A percentile compares a stretch with the other conserved stretches of the same genome.
These are phyloP conservation scores for Coemansia sp. DNA, from an alignment of 192 early-diverging fungal genomes.

Conservation along the genomic window DNA sequence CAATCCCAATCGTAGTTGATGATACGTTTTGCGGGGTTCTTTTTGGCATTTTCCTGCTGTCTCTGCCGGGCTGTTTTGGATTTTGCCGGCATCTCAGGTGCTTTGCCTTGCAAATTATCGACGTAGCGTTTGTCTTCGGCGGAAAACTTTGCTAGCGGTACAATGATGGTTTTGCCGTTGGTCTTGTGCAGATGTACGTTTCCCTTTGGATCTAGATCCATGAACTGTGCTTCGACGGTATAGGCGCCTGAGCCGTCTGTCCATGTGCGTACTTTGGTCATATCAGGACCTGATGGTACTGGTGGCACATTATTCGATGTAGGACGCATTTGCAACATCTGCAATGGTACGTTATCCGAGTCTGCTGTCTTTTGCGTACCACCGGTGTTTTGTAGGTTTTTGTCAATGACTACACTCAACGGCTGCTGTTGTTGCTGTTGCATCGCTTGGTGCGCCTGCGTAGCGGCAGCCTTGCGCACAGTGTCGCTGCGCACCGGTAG, in stretches of 20 bases:
- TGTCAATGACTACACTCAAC: slow-evolving; percentile 10
- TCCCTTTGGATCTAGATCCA: slow-evolving; percentile 71
- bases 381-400: neutral
- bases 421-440: neutral
- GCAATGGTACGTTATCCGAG: slow-evolving; percentile 48
- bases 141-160: slow-evolving; percentile 85
- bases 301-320: neutral
- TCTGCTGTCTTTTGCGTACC: slow-evolving; percentile 27
- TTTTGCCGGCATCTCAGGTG: slow-evolving; percentile 18
- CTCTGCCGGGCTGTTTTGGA: slow-evolving; percentile 49
- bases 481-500: slow-evolving; percentile 36
- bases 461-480: slow-evolving; percentile 32
- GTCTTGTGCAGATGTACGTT: slow-evolving; percentile 91
- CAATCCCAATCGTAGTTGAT: slow-evolving; percentile 85
- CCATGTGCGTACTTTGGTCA: slow-evolving; percentile 80
- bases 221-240: slow-evolving; percentile 87
- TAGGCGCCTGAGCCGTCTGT: slow-evolving; percentile 89
- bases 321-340: slow-evolving; percentile 27
- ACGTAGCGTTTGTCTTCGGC: slow-evolving; percentile 48
- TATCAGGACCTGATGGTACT: slow-evolving; percentile 16
- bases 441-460: slow-evolving; percentile 9
- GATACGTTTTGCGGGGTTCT: slow-evolving; percentile 34
- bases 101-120: slow-evolving; percentile 16
- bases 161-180: slow-evolving; percentile 93
- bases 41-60: slow-evolving; percentile 50